phyloP scores from a whole-genome alignment of 495 filamentous ascomycete species.

The Opeltia flavorubescens region DNA sequence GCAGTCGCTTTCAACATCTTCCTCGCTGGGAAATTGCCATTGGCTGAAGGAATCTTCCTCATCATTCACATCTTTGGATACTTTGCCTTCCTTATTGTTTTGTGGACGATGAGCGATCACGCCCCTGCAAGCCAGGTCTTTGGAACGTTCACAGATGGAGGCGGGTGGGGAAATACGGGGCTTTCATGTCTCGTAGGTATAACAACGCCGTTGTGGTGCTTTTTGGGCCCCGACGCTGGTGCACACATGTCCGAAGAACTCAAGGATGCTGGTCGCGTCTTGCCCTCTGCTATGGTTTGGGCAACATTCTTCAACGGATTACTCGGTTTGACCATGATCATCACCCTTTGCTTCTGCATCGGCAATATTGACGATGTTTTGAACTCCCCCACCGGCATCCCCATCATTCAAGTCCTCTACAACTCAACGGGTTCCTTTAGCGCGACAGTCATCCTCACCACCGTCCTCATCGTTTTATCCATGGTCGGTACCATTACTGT shows the following conservation, averaged over 20 bases:
- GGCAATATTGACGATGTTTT: conserved; percentile 27
- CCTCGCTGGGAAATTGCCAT: conserved; percentile 33
- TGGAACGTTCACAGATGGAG: conserved; percentile 35
- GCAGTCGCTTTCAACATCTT: conserved; percentile 40
- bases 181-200: conserved; percentile 43
- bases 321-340: conserved; percentile 36
- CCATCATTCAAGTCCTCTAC: conserved; percentile 32
- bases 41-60: conserved; percentile 41
- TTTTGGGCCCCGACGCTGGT: conserved; percentile 28
- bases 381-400: conserved; percentile 25
- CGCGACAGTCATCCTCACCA: conserved; percentile 22
- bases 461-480: conserved; percentile 25
- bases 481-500: conserved; percentile 26
- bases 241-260: conserved; percentile 39
- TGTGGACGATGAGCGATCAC: conserved; percentile 37
- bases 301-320: conserved; percentile 33
- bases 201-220: conserved; percentile 18
- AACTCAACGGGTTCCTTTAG: conserved; percentile 26
- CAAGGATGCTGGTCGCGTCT: conserved; percentile 33
- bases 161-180: conserved; percentile 37
- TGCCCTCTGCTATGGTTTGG: conserved; percentile 38
- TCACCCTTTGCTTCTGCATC: conserved; percentile 38
- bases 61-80: conserved; percentile 46
- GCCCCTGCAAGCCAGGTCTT: conserved; percentile 35
- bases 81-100: conserved; percentile 42